Percentiles rank a stretch among this genome's conserved stretches.
Conservation (phyloP, 495 filamentous ascomycete species). For the Penicillium tannophilum region DNA sequence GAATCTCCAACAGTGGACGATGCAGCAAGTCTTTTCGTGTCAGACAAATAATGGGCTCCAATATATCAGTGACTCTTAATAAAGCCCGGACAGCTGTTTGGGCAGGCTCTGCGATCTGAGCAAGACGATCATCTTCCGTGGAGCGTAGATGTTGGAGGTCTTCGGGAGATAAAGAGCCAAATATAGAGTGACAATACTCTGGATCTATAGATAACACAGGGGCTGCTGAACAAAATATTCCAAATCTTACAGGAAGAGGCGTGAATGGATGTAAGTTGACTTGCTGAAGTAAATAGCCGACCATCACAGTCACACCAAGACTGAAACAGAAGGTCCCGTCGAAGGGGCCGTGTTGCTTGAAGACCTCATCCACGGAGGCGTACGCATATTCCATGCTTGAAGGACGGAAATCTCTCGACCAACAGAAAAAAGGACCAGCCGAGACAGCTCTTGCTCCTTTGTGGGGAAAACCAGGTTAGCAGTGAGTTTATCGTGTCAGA, state of each 20-base stretch:
- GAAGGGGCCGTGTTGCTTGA: background rate
- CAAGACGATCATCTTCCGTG: background rate
- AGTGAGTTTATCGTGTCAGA: too few species aligned
- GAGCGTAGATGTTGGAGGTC: background rate
- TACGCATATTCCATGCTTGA: background rate
- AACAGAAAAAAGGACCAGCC: background rate
- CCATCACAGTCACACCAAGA: background rate
- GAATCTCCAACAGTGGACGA: background rate
- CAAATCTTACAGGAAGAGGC: background rate
- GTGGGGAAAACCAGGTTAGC: too few species aligned
- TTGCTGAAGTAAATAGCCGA: slow-evolving; percentile 1
- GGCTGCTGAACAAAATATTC: background rate
- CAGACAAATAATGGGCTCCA: background rate
- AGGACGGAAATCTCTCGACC: background rate
- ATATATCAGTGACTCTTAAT: background rate
- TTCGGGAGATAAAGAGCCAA: background rate
- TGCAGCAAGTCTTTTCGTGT: background rate
- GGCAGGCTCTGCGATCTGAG: background rate
- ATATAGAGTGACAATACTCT: background rate
- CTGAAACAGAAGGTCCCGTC: background rate
- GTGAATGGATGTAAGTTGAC: background rate
- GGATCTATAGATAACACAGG: background rate
- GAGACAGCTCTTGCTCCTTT: too few species aligned
- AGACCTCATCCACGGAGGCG: background rate
- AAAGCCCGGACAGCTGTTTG: background rate